phyloP scores from a whole-genome alignment of 2,329 filamentous ascomycete species.

The Aschersonia sp. region DNA sequence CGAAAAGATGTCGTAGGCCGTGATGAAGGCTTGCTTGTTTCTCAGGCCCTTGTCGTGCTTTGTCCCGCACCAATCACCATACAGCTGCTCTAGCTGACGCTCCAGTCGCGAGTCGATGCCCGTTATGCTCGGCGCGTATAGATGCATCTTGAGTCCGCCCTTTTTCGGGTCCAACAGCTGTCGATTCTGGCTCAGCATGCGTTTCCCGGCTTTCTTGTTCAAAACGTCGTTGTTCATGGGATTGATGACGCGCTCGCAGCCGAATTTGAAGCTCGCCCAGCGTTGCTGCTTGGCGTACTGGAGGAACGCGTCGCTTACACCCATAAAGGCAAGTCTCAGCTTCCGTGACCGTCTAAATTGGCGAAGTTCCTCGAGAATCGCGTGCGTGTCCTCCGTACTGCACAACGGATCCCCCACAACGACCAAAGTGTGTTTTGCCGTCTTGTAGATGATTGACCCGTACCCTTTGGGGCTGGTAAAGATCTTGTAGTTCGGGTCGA shows the following conservation, averaged over 20 bases:
- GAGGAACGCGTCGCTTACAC: constrained; percentile 7
- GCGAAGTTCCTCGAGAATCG: constrained; percentile 6
- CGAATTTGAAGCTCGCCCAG: constrained; percentile 8
- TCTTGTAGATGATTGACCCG: constrained; percentile 8
- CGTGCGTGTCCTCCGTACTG: constrained; percentile 1
- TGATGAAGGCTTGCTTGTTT: constrained; percentile 8
- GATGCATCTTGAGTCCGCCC: constrained; percentile 5
- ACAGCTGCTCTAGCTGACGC: constrained; percentile 6
- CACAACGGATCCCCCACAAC: constrained; percentile 9
- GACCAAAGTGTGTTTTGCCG: constrained; percentile 6
- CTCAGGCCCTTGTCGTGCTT: constrained; percentile 2
- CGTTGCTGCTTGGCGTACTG: constrained; percentile 3
- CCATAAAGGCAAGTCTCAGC: constrained; percentile 8
- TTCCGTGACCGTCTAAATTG: constrained; percentile 2
- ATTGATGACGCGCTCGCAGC: constrained; percentile 8
- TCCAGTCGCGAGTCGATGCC: constrained; percentile 6
- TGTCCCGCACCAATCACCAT: constrained; percentile 8
- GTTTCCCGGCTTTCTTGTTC: constrained; percentile 7
- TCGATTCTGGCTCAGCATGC: constrained; percentile 9
- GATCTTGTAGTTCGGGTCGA: constrained; percentile 8
- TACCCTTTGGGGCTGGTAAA: constrained; percentile 7
- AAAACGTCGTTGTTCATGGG: constrained; percentile 7
- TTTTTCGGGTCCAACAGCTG: constrained; percentile 7
- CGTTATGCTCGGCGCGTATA: background rate
- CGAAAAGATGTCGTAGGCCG: constrained; percentile 8